Evolutionary conservation across 371 early-diverging fungal species (phyloP).

Genomic region (Syncephalastrum sp.): DNA sequence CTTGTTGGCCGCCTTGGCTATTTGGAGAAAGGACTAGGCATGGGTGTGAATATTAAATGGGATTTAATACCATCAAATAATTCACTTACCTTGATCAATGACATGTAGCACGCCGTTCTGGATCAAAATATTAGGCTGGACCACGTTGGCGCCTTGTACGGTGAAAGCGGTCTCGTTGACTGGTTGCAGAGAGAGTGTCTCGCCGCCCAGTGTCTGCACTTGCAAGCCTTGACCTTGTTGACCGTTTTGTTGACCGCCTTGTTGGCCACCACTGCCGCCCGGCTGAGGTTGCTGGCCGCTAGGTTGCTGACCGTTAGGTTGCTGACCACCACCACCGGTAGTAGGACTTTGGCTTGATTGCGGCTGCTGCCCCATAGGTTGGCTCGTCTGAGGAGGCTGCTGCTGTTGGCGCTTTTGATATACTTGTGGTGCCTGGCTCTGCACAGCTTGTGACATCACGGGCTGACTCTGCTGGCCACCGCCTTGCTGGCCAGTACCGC

Average conservation of each 20-base stretch:
- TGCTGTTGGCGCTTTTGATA: too few species aligned
- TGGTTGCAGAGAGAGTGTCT: conserved; percentile 4
- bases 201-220: conserved; percentile 7
- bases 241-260: neutral
- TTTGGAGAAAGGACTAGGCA: too few species aligned
- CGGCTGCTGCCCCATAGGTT: too few species aligned
- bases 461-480: neutral
- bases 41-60: too few species aligned
- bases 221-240: conserved; percentile 9
- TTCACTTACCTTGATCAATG: conserved; percentile 27
- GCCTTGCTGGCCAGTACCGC: too few species aligned
- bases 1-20: too few species aligned
- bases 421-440: neutral
- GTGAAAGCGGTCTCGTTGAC: conserved; percentile 11
- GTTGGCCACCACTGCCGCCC: too few species aligned
- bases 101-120: conserved; percentile 50
- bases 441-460: conserved; percentile 2
- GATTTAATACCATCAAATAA: too few species aligned
- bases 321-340: neutral
- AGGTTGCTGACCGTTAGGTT: neutral
- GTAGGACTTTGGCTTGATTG: too few species aligned
- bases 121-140: conserved; percentile 33
- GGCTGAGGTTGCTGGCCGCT: neutral
- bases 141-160: conserved; percentile 19
- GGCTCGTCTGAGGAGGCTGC: too few species aligned